phyloP scores from a whole-genome alignment of 805 yeast species.

The Candida chauliodis region DNA sequence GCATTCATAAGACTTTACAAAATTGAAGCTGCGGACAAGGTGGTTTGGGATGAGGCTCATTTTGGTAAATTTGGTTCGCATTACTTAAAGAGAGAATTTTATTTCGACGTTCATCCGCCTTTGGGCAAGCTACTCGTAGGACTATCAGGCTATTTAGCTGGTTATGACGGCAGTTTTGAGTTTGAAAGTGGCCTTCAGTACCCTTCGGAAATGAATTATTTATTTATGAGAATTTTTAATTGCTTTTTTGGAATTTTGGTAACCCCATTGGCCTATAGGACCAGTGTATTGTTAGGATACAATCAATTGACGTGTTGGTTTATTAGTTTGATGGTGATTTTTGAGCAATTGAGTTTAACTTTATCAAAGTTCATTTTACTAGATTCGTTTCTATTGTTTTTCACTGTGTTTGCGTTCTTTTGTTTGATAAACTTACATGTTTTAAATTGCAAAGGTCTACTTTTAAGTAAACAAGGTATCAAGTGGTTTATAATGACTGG shows the following conservation, averaged over 20 bases:
- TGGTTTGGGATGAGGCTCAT: conserved; percentile 98
- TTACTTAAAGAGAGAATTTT: conserved; percentile 81
- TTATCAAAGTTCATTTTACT: conserved; percentile 85
- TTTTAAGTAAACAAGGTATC: conserved; percentile 42
- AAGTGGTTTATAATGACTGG: conserved; percentile 63
- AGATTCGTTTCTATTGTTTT: conserved; percentile 87
- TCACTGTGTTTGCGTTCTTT: conserved; percentile 55
- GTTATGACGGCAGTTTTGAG: conserved; percentile 83
- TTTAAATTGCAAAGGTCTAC: conserved; percentile 32
- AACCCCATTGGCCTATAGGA: conserved; percentile 83
- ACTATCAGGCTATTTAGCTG: conserved; percentile 78
- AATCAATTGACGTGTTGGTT: conserved; percentile 72
- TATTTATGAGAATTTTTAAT: conserved; percentile 83
- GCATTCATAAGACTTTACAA: conserved; percentile 63
- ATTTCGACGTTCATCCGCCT: conserved; percentile 98
- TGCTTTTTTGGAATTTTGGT: conserved; percentile 79
- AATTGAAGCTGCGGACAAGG: conserved; percentile 67
- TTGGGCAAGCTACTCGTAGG: conserved; percentile 92
- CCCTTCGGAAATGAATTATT: conserved; percentile 75
- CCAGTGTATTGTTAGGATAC: conserved; percentile 74
- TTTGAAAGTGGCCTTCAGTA: conserved; percentile 80
- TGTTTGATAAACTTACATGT: conserved; percentile 46
- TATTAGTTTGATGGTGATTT: conserved; percentile 71
- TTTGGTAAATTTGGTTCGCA: conserved; percentile 96
- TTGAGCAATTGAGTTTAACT: conserved; percentile 81